phyloP scores from a whole-genome alignment of 2,329 filamentous ascomycete genomes.

The Claviceps purpurea region DNA sequence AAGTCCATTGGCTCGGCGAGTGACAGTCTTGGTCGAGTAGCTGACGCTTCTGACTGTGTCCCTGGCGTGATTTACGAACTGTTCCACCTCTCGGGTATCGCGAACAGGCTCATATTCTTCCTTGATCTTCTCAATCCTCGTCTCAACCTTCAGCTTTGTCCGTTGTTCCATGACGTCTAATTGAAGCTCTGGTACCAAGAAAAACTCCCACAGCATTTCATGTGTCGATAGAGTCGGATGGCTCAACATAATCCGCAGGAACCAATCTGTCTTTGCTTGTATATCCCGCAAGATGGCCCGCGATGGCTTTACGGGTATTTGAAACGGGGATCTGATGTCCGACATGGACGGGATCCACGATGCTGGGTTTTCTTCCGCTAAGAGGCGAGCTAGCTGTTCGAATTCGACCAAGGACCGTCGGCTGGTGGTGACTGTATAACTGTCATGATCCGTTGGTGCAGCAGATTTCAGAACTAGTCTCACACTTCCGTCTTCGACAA shows the following conservation, averaged over 20 bases:
- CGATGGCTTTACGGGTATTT: constrained; percentile 85
- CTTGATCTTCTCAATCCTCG: constrained; percentile 66
- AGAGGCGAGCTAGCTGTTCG: constrained; percentile 72
- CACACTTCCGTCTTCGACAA: constrained; percentile 91
- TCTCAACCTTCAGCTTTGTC: constrained; percentile 73
- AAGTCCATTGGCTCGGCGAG: constrained; percentile 64
- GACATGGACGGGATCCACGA: constrained; percentile 81
- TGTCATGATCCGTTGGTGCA: constrained; percentile 65
- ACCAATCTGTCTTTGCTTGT: constrained; percentile 74
- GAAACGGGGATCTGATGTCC: constrained; percentile 73
- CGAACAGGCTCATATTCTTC: constrained; percentile 81
- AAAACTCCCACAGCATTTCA: constrained; percentile 98
- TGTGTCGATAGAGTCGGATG: constrained; percentile 93
- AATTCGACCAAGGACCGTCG: constrained; percentile 80
- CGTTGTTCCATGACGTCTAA: constrained; percentile 80
- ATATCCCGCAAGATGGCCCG: constrained; percentile 75
- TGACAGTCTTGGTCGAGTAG: constrained; percentile 67
- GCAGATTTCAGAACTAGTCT: constrained; percentile 90
- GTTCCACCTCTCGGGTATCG: constrained; percentile 77
- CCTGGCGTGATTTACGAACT: constrained; percentile 81
- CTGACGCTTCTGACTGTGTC: constrained; percentile 82
- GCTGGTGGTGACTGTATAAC: constrained; percentile 89
- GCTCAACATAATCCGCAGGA: constrained; percentile 70
- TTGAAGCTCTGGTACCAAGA: constrained; percentile 88
- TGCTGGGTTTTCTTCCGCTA: constrained; percentile 80